Conservation (phyloP, 176 grass and related monocot genomes). For the Echinochloa phyllopogon region DNA sequence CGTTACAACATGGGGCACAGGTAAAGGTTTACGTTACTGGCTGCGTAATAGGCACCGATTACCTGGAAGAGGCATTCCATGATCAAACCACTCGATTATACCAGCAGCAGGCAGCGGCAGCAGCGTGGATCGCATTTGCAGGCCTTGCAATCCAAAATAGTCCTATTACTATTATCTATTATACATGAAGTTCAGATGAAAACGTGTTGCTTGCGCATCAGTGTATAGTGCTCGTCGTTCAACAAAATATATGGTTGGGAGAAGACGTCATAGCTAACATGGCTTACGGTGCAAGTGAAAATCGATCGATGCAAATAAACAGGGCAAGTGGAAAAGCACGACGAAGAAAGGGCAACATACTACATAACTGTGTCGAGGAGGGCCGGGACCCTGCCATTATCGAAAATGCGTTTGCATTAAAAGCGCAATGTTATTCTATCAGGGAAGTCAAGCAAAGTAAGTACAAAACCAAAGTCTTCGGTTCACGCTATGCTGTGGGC, state of each 20-base stretch:
- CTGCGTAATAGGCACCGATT: not conserved
- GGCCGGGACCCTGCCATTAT: not conserved
- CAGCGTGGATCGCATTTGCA: not conserved
- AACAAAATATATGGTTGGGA: not conserved
- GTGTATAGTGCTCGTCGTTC: not conserved
- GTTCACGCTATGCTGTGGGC: no score
- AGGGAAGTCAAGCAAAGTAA: constrained; percentile 21
- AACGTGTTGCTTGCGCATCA: not conserved
- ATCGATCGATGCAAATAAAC: constrained; percentile 10
- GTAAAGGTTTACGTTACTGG: not conserved
- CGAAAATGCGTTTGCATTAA: not conserved
- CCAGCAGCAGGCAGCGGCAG: not conserved
- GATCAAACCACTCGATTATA: not conserved
- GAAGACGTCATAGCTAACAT: constrained; percentile 24
- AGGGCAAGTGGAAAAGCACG: constrained; percentile 27
- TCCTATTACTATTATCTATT: no score
- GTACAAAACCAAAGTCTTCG: constrained; percentile 11
- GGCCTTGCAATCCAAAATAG: not conserved
- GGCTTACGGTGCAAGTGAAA: constrained; percentile 44
- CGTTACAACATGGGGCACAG: not conserved
- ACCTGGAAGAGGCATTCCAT: constrained; percentile 26
- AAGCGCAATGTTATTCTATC: constrained; percentile 1
- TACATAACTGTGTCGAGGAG: not conserved
- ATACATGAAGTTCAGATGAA: not conserved
- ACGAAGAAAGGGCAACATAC: constrained; percentile 28